A percentile compares a stretch with the other conserved stretches of the same genome.
Conservation (phyloP, 2,329 filamentous ascomycete genomes). For the Orbilia ellipsospora region DNA sequence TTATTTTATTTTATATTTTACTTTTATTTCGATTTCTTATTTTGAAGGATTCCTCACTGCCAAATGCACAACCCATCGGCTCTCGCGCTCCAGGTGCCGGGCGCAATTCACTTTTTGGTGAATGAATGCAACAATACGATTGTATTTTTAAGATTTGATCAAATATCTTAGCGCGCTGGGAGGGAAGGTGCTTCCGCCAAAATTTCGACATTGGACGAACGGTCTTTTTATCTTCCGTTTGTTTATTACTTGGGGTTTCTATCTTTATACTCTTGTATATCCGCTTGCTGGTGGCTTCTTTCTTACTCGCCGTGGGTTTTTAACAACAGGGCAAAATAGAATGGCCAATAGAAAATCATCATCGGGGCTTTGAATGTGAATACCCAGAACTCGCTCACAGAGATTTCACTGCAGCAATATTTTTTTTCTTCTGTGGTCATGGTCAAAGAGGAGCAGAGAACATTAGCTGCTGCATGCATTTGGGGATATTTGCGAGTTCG, state of each 20-base stretch:
- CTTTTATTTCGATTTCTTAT: slow-evolving; percentile 17
- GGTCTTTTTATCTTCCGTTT: slow-evolving; percentile 3
- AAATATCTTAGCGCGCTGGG: slow-evolving; percentile 27
- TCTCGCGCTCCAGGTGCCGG: slow-evolving; percentile 44
- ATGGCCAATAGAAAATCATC: slow-evolving; percentile 20
- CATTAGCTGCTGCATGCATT: slow-evolving; percentile 50
- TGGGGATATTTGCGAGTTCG: slow-evolving; percentile 45
- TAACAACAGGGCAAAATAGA: slow-evolving; percentile 3
- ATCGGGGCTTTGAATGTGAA: slow-evolving; percentile 19
- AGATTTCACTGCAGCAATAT: slow-evolving; percentile 26
- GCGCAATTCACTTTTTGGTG: slow-evolving; percentile 17
- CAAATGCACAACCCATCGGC: slow-evolving; percentile 24
- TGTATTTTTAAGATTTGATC: slow-evolving; percentile 48
- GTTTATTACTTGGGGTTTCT: slow-evolving; percentile 18
- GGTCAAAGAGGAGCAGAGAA: slow-evolving; percentile 12
- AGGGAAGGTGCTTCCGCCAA: slow-evolving; percentile 51
- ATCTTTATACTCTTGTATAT: background rate
- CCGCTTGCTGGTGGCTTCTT: slow-evolving; percentile 22
- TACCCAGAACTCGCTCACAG: slow-evolving; percentile 8
- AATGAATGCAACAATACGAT: slow-evolving; percentile 20
- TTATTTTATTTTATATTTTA: too few species aligned
- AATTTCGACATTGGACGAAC: slow-evolving; percentile 31
- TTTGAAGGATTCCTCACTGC: slow-evolving; percentile 50
- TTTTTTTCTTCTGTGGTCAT: background rate
- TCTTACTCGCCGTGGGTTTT: background rate